phyloP scores from a whole-genome alignment of 2,329 filamentous ascomycete species.

The Pseudopithomyces maydicus region DNA sequence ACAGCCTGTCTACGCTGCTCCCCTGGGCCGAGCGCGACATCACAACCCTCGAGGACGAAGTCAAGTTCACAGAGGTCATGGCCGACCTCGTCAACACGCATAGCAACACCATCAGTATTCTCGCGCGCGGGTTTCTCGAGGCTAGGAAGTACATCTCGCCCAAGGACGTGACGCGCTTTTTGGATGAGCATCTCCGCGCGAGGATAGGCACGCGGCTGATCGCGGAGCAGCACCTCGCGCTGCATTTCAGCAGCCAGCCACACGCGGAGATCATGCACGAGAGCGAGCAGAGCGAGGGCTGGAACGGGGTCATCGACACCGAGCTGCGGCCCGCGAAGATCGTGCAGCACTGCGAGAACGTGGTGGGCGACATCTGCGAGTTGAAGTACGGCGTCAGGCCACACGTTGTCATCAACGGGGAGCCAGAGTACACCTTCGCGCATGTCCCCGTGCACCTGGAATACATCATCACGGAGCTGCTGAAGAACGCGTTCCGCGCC shows the following conservation, averaged over 20 bases:
- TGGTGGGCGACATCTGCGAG: conserved; percentile 95
- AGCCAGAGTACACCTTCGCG: conserved; percentile 85
- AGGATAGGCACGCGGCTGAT: conserved; percentile 93
- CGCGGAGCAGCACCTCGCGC: conserved; percentile 93
- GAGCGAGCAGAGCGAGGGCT: conserved; percentile 60
- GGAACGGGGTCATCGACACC: conserved; percentile 96
- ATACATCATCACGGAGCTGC: conserved; percentile 93
- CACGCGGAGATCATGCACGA: conserved; percentile 61
- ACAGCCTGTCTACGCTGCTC: conserved; percentile 87
- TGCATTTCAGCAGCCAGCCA: conserved; percentile 77
- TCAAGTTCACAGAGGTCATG: conserved; percentile 88
- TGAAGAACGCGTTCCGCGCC: conserved; percentile 96
- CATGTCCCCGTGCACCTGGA: conserved; percentile 96
- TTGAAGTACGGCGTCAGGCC: conserved; percentile 92
- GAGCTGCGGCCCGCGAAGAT: conserved; percentile 80
- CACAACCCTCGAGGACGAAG: conserved; percentile 81
- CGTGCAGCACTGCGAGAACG: conserved; percentile 82
- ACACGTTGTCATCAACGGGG: conserved; percentile 78
- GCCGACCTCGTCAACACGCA: conserved; percentile 96
- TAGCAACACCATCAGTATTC: conserved; percentile 88
- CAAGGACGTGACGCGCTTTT: conserved; percentile 82
- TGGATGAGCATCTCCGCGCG: conserved; percentile 91
- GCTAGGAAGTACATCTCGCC: conserved; percentile 88
- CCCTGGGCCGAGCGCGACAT: conserved; percentile 79
- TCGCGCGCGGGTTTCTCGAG: conserved; percentile 91